Evolutionary conservation across 371 early-diverging fungal species (phyloP), one percentile per base, ranked within the genome.

Genomic region (Mucor plumbeus): DNA sequence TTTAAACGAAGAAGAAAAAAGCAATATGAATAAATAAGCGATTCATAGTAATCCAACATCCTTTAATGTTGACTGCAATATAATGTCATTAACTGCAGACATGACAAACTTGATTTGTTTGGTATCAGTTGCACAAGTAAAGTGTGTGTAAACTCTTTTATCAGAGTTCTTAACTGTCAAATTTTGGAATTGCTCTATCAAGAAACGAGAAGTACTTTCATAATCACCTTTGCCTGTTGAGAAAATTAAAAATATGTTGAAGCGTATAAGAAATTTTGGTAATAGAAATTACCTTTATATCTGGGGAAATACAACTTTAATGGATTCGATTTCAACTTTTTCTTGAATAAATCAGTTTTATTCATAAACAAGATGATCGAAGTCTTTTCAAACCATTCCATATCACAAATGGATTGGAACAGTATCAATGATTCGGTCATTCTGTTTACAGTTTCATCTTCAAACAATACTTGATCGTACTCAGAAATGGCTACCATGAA

Each of bases 391-490:
- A 94, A 92, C 92, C 93, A 92, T 65, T 88, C 71, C 13, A 83
- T 84, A 71, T 93, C 92, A 75, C 90, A 90, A 69, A 93, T 90
- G 7, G 91, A 91, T 59, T 90, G 88, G 68, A 91, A 91, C n/a
- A 91, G 73, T 0, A 90, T 86, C 36, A 89, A 66, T 4, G 89
- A 83, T 67, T 91, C 93, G 41, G 73, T 77, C 36, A 76, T 41
- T 33, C 91, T 87, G 73, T 91, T 91, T 76, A 94, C 90, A 38
- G 89, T 89, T 69, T 92, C 92, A 76, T 98, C 98, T 79, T 98
- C 98, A 21, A 93, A 87, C 35, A 98, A 82, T 34, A 92, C 91
- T 77, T 97, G 97, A 71, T 98, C 97, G 76, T 96, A 98, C 72
- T 94, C 97, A 58, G 89, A 87, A 40, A 97, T 92, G 14, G 97